phyloP scores from a whole-genome alignment of 257 asterid species.

The Forsythia viridissima region DNA sequence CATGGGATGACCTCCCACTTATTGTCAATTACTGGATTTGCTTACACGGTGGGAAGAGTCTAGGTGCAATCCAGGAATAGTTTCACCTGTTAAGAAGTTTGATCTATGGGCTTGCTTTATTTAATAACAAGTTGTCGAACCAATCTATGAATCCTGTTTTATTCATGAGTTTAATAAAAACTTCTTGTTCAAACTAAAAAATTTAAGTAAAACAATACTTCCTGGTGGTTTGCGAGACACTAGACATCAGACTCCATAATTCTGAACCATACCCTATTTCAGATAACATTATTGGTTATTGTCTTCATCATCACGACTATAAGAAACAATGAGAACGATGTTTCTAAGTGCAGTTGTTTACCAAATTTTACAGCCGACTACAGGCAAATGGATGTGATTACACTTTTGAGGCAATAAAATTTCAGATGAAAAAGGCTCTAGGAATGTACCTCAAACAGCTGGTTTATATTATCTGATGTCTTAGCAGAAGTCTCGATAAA shows the following conservation, averaged over 20 bases:
- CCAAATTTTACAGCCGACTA: neutral
- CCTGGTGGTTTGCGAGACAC: neutral
- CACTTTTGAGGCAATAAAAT: neutral
- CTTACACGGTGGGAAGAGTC: neutral
- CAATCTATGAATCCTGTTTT: neutral
- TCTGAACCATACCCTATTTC: neutral
- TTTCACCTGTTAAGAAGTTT: neutral
- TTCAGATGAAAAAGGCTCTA: neutral
- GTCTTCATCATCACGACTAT: neutral
- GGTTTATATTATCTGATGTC: conserved; percentile 99
- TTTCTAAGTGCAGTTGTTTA: neutral
- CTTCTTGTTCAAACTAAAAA: neutral
- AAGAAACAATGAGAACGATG: conserved; percentile 6
- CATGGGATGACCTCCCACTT: neutral
- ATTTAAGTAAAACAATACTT: neutral
- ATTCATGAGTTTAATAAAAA: neutral
- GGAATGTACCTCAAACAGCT: conserved; percentile 85
- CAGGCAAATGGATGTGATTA: neutral
- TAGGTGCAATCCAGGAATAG: neutral
- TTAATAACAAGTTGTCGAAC: neutral
- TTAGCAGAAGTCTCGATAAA: conserved; percentile 98
- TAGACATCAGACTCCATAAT: neutral
- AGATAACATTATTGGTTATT: neutral
- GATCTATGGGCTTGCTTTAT: neutral
- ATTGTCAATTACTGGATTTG: neutral